Evolutionary conservation across 2,329 filamentous ascomycete genomes (phyloP), one percentile per base, ranked within the genome.

Genomic region (Alternaria sp.): DNA sequence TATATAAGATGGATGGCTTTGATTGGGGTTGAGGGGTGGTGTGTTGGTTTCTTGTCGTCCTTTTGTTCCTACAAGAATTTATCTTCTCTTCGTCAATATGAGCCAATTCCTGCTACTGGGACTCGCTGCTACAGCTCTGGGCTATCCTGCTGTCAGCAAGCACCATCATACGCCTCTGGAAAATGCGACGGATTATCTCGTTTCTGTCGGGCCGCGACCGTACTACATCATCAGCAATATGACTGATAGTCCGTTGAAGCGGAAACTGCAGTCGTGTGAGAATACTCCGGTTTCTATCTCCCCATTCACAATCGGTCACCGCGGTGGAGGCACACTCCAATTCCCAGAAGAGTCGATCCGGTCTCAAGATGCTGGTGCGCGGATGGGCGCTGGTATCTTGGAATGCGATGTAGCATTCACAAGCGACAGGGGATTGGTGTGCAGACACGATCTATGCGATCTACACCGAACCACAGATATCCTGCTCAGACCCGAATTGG

Each of bases 391-490:
- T 6, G 89, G 89, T 45, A 83, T 90, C 46, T 84, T 89, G 55
- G 89, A 91, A 79, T 91, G 89, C 77, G 89, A 91, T 74, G 88
- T 90, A 15, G 83, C 86, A 36, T 91, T 91, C 79, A 91, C 89
- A 62, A 84, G 82, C 67, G 89, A 91, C 77, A 83, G 84, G 28
- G 79, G 88, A 73, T 85, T 91, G n/a, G 89, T 91, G 47, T 91
- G 89, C 80, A 86, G 89, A 51, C 89, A 91, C 79, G 86, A 85
- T 50, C 86, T 90, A 68, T 91, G 89, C 78, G 89, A 91, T 70
- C 79, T 91, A 44, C 89, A 91, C 81, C 89, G 86, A 21, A 91
- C 89, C 9, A 91, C 89, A 73, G 87, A 91, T 80, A 90, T 91
- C 73, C 83, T 91, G 66, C 77, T 83, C 51, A 83, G 85, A 53